These are phyloP conservation scores for Citrus sp. DNA, from an alignment of 345 rosid genomes.

Conservation along the genomic window DNA sequence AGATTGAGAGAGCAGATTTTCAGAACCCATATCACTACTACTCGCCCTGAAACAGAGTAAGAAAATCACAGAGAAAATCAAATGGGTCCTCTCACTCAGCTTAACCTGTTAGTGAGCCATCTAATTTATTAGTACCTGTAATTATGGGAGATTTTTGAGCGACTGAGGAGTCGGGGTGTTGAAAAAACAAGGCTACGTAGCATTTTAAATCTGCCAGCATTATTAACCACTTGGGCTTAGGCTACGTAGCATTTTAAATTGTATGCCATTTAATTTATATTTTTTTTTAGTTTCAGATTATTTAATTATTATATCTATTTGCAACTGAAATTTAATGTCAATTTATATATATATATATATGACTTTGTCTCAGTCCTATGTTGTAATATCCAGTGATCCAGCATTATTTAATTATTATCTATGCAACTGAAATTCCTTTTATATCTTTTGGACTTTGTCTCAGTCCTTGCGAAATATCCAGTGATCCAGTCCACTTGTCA, in stretches of 20 bases:
- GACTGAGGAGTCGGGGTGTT: neutral
- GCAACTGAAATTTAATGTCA: no score
- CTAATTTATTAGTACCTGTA: neutral
- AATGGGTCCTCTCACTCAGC: neutral
- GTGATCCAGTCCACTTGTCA: neutral
- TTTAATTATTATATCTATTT: no score
- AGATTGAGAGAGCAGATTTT: slow-evolving; percentile 23
- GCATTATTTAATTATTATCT: neutral
- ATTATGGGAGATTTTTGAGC: neutral
- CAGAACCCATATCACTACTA: slow-evolving; percentile 37
- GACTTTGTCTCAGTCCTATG: no score
- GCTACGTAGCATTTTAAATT: no score
- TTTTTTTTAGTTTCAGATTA: no score
- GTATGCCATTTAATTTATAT: no score
- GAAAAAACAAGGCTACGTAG: neutral
- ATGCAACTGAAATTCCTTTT: neutral
- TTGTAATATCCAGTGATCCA: no score
- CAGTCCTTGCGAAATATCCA: neutral
- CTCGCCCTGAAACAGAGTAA: slow-evolving; percentile 14
- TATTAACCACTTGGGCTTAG: no score
- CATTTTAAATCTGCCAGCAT: neutral
- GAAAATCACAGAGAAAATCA: neutral
- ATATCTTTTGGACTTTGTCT: neutral
- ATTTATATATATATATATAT: no score
- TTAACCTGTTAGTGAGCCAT: no score